phyloP scores from a whole-genome alignment of 306 rosid species.

The Glycine tomentella region DNA sequence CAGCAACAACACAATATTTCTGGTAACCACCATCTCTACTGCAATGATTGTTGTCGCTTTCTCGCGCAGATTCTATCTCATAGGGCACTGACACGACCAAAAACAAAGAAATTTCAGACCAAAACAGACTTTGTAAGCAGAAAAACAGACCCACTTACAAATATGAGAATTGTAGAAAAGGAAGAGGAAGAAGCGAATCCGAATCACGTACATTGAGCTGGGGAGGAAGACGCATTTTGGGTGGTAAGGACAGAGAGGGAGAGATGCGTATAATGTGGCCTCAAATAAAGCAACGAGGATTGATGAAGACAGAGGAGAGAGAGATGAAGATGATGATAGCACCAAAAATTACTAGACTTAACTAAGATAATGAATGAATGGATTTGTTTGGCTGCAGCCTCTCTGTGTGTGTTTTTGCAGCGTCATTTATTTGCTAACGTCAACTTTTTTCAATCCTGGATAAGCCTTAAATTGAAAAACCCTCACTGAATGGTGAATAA shows the following conservation, averaged over 20 bases:
- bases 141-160: constrained; percentile 29
- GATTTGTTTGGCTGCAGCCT: not conserved
- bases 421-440: not conserved
- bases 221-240: not conserved
- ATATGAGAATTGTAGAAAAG: constrained; percentile 10
- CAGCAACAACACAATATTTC: constrained; percentile 67
- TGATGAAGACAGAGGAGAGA: not conserved
- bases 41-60: no score
- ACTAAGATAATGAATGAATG: not conserved
- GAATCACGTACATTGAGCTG: constrained; percentile 12
- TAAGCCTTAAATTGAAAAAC: not conserved
- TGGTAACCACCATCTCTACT: constrained; percentile 55
- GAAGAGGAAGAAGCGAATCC: constrained; percentile 25
- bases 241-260: not conserved
- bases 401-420: no score
- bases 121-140: not conserved
- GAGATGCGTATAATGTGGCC: constrained; percentile 37
- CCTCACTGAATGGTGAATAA: not conserved
- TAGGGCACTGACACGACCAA: constrained; percentile 12
- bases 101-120: constrained; percentile 3
- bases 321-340: not conserved
- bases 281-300: not conserved
- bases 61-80: not conserved
- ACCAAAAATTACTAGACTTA: not conserved
- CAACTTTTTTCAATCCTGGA: not conserved